Evolutionary conservation across 1,284 basidiomycete genomes (phyloP), one percentile per base, ranked within the genome.

Genomic region (Bjerkandera adusta): DNA sequence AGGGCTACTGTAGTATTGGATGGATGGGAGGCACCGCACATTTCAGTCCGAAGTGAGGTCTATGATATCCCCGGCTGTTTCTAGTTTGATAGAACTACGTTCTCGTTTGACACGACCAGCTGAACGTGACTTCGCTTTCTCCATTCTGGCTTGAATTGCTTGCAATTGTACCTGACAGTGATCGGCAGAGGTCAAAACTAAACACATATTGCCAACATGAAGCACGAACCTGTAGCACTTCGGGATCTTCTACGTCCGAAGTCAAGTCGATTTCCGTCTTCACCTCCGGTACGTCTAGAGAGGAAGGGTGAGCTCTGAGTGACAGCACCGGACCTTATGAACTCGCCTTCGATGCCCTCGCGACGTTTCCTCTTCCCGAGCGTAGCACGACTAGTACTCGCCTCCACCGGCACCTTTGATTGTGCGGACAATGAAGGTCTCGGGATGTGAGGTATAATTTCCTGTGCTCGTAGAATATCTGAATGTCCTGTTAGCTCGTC

Each of bases 391-490:
- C 39, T 15, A 38, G 36, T 24, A 22, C n/a, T n/a, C n/a, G n/a
- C n/a, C n/a, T n/a, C n/a, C n/a, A n/a, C n/a, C n/a, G n/a, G n/a
- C n/a, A n/a, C n/a, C n/a, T n/a, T n/a, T n/a, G n/a, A n/a, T 25
- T 38, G 20, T 20, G 36, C 4, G 21, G 36, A 24, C 4, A 6
- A n/a, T 16, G 27, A 10, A 25, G 15, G 13, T 25, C n/a, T n/a
- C n/a, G n/a, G n/a, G 5, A 32, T 20, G 3, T 7, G 32, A 21
- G 41, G 41, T 25, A 24, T 21, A 15, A 43, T 43, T 1, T 32
- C 41, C 15, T 43, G 41, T 2, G 41, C 41, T 25, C 26, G 41
- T n/a, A 43, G 30, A 10, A 43, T 24, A 18, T 43, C 41, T 43
- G 7, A 15, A 24, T 13, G 5, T 11, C 24, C 27, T 16, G 26